phyloP scores from a whole-genome alignment of 2,329 filamentous ascomycete species.

The Blastomyces parvus region DNA sequence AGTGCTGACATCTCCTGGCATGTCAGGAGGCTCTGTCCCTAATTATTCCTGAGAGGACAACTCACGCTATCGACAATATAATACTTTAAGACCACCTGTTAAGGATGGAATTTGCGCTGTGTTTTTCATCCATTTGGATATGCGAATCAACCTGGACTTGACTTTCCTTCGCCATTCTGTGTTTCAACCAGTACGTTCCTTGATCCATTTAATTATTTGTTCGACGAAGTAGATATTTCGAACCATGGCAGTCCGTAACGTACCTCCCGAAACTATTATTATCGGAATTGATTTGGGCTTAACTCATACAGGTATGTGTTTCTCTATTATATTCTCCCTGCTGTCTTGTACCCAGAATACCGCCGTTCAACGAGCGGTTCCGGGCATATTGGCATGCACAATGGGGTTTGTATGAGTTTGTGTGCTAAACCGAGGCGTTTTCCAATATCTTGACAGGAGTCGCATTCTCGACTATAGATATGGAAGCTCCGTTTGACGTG shows the following conservation, averaged over 20 bases:
- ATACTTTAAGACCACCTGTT: background rate
- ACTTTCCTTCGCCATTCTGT: background rate
- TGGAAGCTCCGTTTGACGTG: background rate
- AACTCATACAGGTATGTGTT: slow-evolving; percentile 4
- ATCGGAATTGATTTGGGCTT: slow-evolving; percentile 8
- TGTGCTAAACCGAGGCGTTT: background rate
- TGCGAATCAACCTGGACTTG: background rate
- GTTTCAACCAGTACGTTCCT: background rate
- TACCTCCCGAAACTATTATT: slow-evolving; percentile 1
- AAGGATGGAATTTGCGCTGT: background rate
- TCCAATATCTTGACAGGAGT: background rate
- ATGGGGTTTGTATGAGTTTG: background rate
- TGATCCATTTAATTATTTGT: background rate
- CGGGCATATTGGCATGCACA: background rate
- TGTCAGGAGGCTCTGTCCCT: background rate
- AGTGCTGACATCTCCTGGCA: background rate
- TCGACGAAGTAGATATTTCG: background rate
- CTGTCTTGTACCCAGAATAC: background rate
- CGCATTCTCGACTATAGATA: slow-evolving; percentile 3
- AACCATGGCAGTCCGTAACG: background rate
- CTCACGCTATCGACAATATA: background rate
- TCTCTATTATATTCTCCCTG: background rate
- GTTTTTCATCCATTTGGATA: background rate
- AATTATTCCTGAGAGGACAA: background rate
- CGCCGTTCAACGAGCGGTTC: background rate